Conservation (phyloP, 495 filamentous ascomycete species). For the Trichoderma erinaceum region DNA sequence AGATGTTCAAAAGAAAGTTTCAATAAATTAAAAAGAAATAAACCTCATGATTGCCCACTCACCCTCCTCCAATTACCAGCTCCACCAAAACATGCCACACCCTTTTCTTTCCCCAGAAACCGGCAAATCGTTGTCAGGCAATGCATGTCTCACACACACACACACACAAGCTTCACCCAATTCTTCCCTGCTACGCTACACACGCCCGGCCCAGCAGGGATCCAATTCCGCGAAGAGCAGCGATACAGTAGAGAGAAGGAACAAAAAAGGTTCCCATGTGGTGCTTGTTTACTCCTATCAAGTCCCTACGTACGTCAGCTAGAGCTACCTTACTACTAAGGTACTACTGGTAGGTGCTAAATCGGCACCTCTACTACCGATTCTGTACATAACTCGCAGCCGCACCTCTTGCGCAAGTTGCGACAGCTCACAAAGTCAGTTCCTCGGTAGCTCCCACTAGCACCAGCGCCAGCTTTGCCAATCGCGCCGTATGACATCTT, state of each 20-base stretch:
- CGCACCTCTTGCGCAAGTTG: no score
- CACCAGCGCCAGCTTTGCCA: no score
- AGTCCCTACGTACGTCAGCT: not conserved
- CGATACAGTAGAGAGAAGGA: not conserved
- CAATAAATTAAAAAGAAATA: not conserved
- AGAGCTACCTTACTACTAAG: not conserved
- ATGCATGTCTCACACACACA: not conserved
- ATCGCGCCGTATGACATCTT: no score
- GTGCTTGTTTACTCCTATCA: not conserved
- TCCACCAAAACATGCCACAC: not conserved
- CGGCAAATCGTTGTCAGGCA: not conserved
- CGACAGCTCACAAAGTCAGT: no score
- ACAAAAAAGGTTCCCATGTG: not conserved
- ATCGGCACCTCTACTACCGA: no score
- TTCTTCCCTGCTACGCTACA: not conserved
- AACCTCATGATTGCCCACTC: not conserved
- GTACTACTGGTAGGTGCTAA: no score
- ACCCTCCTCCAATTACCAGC: not conserved
- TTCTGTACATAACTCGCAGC: no score
- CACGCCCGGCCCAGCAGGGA: not conserved
- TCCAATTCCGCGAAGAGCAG: not conserved
- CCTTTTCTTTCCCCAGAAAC: slow-evolving; percentile 10
- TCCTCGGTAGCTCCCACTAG: no score
- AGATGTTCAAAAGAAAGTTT: not conserved
- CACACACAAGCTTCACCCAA: no score